phyloP scores from a whole-genome alignment of 768 basidiomycete species.

The Calocera cornea region DNA sequence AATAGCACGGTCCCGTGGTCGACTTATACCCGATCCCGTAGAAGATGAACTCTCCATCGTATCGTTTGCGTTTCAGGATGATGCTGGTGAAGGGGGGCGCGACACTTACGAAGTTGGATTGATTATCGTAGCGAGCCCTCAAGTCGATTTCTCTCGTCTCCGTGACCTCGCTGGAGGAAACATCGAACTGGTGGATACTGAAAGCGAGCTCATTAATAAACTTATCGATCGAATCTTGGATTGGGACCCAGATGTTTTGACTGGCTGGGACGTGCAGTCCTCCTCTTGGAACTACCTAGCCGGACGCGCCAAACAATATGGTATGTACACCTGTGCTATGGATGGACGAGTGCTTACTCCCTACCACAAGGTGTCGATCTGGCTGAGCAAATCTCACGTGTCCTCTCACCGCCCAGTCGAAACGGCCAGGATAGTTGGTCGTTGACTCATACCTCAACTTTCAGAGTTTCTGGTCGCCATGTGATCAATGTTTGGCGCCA shows the following conservation, averaged over 20 bases:
- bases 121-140: slow-evolving; percentile 35
- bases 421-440: slow-evolving; percentile 53
- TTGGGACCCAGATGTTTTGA: slow-evolving; percentile 81
- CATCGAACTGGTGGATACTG: slow-evolving; percentile 45
- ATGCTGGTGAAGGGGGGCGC: slow-evolving; percentile 23
- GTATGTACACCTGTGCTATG: slow-evolving; percentile 27
- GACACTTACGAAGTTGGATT: slow-evolving; percentile 32
- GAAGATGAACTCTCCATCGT: slow-evolving; percentile 51
- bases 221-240: slow-evolving; percentile 58
- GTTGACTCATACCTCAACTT: slow-evolving; percentile 57
- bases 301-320: slow-evolving; percentile 46
- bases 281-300: slow-evolving; percentile 83
- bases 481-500: slow-evolving; percentile 88
- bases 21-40: slow-evolving; percentile 50
- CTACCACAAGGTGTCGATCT: slow-evolving; percentile 49
- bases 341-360: not conserved
- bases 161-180: slow-evolving; percentile 25
- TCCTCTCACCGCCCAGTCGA: slow-evolving; percentile 34
- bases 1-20: slow-evolving; percentile 47
- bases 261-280: slow-evolving; percentile 83
- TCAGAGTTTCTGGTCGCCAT: slow-evolving; percentile 77
- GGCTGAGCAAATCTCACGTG: slow-evolving; percentile 60
- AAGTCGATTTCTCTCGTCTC: slow-evolving; percentile 31
- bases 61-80: slow-evolving; percentile 61
- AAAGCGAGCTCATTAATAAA: slow-evolving; percentile 69